Conservation (phyloP, 208 protist genomes). For the Novymonas esmeraldas region DNA sequence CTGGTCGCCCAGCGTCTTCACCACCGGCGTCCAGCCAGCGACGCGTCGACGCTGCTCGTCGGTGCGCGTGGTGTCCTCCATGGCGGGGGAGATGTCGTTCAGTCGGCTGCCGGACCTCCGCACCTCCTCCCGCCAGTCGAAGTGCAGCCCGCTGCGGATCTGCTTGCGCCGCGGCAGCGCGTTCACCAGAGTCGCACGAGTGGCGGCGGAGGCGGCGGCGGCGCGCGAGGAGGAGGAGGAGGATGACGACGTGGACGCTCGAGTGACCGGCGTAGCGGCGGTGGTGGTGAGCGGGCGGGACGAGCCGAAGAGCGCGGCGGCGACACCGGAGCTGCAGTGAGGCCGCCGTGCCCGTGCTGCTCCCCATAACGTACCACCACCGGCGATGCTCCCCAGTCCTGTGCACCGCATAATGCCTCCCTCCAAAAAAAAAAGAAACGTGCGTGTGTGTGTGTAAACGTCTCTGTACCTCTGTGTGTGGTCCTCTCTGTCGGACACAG, state of each 20-base stretch:
- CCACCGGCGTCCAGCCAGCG: slow-evolving; percentile 80
- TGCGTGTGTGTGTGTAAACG: too few species aligned
- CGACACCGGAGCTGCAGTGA: neutral
- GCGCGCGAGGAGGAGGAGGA: neutral
- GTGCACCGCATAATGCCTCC: too few species aligned
- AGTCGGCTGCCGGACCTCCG: slow-evolving; percentile 52
- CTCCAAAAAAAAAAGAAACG: too few species aligned
- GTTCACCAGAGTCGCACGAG: slow-evolving; percentile 5
- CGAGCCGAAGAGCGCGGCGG: neutral
- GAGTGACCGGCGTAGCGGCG: too few species aligned
- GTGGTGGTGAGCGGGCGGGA: too few species aligned
- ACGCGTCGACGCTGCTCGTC: slow-evolving; percentile 77
- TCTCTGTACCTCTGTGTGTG: too few species aligned
- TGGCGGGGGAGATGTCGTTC: slow-evolving; percentile 79
- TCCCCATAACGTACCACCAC: neutral
- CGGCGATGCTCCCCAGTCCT: too few species aligned
- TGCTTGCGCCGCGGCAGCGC: slow-evolving; percentile 49
- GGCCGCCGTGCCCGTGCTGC: neutral
- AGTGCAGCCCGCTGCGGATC: slow-evolving; percentile 51
- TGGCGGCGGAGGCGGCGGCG: neutral
- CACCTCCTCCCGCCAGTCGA: slow-evolving; percentile 71
- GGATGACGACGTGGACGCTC: neutral
- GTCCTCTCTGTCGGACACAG: too few species aligned
- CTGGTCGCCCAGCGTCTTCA: slow-evolving; percentile 82
- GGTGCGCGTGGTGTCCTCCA: slow-evolving; percentile 60